Base-by-base conservation (phyloP, 345 rosid species). In the Abelmoschus esculentus region DNA sequence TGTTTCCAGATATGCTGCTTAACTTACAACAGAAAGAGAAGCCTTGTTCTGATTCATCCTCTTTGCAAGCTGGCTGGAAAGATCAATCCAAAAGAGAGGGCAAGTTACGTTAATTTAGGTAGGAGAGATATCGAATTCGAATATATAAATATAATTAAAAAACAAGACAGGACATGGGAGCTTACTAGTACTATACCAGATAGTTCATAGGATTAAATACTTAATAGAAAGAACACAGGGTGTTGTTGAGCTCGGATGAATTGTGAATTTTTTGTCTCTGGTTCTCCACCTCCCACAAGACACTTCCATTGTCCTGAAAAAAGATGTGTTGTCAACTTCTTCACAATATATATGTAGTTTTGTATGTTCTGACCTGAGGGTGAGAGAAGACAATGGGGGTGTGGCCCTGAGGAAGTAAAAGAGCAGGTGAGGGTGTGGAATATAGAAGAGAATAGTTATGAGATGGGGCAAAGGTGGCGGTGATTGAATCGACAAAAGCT, bases 241-340 rank as follows among this genome's bases (percentile, higher is more conserved):
- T 83, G 88, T 60, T 69, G 81, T 71, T 69, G 80, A 84, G 75
- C 78, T 81, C 90, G 57, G 80, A 73, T 80, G 77, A 73, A 78
- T 71, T 84, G 34, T 66, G 75, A 80, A 80, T 55, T 66, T 78
- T 82, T 76, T 82, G 87, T 76, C 78, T 80, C 73, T 79, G 82
- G 60, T 81, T 87, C n/a, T 80, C 91, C 63, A 78, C 81, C 71
- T 81, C 87, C 90, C 85, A 85, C 66, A 83, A n/a, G 64, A 73
- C 59, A 73, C 69, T 52, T 6, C 71, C 80, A 75, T 69, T 73
- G 60, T 74, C 87, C 69, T 66, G 69, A 66, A 66, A 65, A 65
- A 47, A 66, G 56, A 66, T 66, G 69, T 26, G 56, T 65, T 46
- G 36, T 22, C 69, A 44, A 44, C 49, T 46, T 22, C 19, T 36